Percentiles rank a stretch among this genome's conserved stretches.
Evolutionary conservation across 805 yeast species (phyloP).

Genomic region (Hanseniaspora singularis): DNA sequence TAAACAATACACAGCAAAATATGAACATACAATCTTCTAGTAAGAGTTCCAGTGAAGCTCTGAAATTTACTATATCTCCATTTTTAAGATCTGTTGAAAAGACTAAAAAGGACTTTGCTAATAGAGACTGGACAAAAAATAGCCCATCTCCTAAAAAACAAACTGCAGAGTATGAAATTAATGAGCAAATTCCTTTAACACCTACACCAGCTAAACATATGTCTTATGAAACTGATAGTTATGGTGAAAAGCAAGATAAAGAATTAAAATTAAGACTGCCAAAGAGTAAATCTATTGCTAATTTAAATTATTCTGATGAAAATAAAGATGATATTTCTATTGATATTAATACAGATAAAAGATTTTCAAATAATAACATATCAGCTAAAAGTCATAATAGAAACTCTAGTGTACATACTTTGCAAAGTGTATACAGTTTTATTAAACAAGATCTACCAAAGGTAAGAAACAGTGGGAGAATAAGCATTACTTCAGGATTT

Average conservation of each 20-base stretch:
- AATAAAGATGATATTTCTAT: not conserved
- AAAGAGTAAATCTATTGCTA: not conserved
- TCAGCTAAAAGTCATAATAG: not conserved
- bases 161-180: not conserved
- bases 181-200: not conserved
- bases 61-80: constrained; percentile 11
- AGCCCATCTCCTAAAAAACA: not conserved
- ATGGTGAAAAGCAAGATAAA: not conserved
- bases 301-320: not conserved
- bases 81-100: constrained; percentile 15
- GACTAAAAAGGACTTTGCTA: constrained; percentile 5
- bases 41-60: no score
- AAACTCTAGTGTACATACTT: not conserved
- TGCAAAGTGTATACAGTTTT: constrained; percentile 2
- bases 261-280: not conserved
- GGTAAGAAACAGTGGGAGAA: constrained; percentile 15
- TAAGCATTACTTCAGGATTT: constrained; percentile 8
- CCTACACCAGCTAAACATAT: constrained; percentile 5
- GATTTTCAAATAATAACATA: not conserved
- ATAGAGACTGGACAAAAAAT: constrained; percentile 8
- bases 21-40: no score
- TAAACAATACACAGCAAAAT: no score
- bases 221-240: not conserved
- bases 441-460: constrained; percentile 11
- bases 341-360: no score